phyloP scores from a whole-genome alignment of 257 asterid genomes.

The Nicotiana undulata region DNA sequence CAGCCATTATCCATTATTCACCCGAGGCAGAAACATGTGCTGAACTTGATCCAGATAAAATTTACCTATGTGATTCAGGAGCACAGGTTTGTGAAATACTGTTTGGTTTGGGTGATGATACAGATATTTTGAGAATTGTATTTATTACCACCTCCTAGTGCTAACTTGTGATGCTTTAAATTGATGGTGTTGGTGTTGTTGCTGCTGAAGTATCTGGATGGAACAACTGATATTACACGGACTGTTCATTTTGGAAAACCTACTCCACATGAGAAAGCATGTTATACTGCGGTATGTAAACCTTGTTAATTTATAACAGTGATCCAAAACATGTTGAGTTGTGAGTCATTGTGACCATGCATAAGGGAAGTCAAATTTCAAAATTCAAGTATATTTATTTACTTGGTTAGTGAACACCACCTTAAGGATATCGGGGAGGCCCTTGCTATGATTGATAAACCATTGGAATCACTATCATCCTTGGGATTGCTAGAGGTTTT shows the following conservation, averaged over 20 bases:
- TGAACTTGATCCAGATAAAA: slow-evolving; percentile 72
- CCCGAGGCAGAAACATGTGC: slow-evolving; percentile 81
- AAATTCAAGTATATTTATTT: background rate
- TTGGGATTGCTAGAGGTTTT: background rate
- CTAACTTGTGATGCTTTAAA: slow-evolving; percentile 15
- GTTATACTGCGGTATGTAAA: slow-evolving; percentile 84
- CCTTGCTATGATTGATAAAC: background rate
- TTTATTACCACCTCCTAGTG: background rate
- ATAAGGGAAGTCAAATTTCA: background rate
- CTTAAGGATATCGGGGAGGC: background rate
- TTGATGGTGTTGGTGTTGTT: slow-evolving; percentile 16
- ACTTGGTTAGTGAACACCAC: background rate
- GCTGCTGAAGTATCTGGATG: slow-evolving; percentile 72
- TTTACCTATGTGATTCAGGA: slow-evolving; percentile 93
- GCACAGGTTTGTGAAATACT: slow-evolving; percentile 61
- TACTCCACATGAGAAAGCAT: slow-evolving; percentile 84
- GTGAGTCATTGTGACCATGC: background rate
- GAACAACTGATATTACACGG: slow-evolving; percentile 98
- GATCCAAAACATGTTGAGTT: background rate
- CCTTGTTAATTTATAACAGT: background rate
- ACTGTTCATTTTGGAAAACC: slow-evolving; percentile 95
- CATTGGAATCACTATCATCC: background rate
- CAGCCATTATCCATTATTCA: slow-evolving; percentile 78
- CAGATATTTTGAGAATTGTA: background rate
- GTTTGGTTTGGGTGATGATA: background rate